These are phyloP conservation scores for Tetradesmus obliquus DNA, from an alignment of 139 green algal species.

Conservation along the genomic window DNA sequence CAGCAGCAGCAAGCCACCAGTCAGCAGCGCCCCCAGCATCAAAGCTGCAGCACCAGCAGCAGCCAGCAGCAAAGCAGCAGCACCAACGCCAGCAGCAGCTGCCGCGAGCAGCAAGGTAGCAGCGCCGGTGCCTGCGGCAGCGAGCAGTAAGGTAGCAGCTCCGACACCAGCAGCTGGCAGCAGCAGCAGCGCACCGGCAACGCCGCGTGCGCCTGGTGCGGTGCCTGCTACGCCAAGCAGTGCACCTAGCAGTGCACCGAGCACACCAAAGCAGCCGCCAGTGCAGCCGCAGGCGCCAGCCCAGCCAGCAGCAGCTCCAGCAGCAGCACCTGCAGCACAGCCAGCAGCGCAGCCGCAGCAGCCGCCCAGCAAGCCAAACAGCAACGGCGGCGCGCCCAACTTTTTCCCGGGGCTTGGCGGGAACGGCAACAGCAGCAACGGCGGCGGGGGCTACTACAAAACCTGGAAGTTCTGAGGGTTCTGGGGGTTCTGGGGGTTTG, in stretches of 20 bases:
- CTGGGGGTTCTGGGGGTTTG: neutral
- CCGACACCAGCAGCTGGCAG: neutral
- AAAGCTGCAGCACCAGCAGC: conserved; percentile 8
- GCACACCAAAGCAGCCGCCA: neutral
- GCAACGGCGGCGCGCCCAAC: neutral
- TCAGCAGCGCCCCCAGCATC: neutral
- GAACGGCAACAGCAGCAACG: neutral
- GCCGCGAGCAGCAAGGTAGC: neutral
- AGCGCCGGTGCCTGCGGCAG: neutral
- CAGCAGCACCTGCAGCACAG: neutral
- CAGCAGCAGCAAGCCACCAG: neutral
- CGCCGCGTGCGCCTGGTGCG: neutral
- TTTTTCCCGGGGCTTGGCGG: neutral
- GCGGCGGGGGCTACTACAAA: neutral
- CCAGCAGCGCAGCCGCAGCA: neutral
- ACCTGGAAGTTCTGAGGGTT: neutral
- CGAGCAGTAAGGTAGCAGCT: neutral
- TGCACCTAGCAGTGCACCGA: neutral
- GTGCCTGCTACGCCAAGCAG: neutral
- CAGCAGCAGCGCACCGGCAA: neutral
- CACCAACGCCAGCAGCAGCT: neutral
- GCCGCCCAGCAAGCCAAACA: neutral
- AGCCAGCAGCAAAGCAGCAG: neutral
- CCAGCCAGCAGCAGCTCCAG: neutral
- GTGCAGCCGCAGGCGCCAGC: neutral